Percentiles rank a stretch among this genome's conserved stretches.
These are phyloP conservation scores for Phytophthora fragariaefolia DNA, from an alignment of 352 stramenopile species.

Conservation along the genomic window DNA sequence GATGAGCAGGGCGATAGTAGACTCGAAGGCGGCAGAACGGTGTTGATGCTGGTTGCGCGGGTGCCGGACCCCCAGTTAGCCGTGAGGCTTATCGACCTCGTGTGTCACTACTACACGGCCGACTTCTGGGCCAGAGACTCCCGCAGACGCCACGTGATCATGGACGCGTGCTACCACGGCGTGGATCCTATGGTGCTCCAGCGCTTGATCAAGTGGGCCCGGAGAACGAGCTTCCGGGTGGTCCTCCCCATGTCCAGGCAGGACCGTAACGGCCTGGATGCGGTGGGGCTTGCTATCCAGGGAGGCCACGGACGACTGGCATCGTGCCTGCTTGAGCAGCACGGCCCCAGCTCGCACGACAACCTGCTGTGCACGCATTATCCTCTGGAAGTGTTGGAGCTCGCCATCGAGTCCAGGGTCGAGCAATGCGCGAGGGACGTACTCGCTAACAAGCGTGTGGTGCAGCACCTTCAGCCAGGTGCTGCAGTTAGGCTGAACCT, in stretches of 20 bases:
- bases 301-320: constrained; percentile 20
- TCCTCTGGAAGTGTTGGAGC: constrained; percentile 21
- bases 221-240: constrained; percentile 14
- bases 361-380: constrained; percentile 19
- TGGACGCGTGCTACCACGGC: constrained; percentile 18
- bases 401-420: constrained; percentile 20
- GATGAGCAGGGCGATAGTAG: neutral
- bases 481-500: constrained; percentile 1
- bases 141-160: constrained; percentile 26
- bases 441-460: constrained; percentile 19
- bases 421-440: constrained; percentile 8
- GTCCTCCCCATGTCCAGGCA: constrained; percentile 17
- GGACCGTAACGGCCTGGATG: constrained; percentile 11
- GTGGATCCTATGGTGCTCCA: constrained; percentile 16
- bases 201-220: constrained; percentile 27
- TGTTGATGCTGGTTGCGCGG: constrained; percentile 21
- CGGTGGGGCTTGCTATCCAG: constrained; percentile 19
- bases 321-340: constrained; percentile 11
- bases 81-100: constrained; percentile 30
- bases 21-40: constrained; percentile 16
- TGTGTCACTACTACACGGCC: constrained; percentile 3
- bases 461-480: constrained; percentile 14
- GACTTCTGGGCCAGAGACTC: constrained; percentile 24
- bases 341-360: constrained; percentile 2
- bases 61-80: constrained; percentile 10